These are phyloP conservation scores for Thielaviopsis ethacetica DNA, from an alignment of 2,329 filamentous ascomycete genomes.

Conservation along the genomic window DNA sequence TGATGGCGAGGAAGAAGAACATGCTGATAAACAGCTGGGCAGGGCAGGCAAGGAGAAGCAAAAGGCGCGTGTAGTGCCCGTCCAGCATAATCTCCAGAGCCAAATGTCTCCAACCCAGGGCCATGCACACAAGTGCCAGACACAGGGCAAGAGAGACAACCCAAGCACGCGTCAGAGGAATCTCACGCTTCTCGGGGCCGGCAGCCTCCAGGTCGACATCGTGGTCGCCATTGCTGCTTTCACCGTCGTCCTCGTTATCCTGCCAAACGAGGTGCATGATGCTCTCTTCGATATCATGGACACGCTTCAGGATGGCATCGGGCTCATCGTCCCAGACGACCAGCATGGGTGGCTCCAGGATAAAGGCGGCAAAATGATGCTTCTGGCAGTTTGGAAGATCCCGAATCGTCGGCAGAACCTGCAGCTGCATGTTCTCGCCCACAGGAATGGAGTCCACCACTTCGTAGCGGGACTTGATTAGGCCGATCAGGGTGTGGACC, in stretches of 20 bases:
- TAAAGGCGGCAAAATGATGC: slow-evolving; percentile 50
- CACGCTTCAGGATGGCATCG: slow-evolving; percentile 35
- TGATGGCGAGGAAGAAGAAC: slow-evolving; percentile 29
- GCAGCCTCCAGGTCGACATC: slow-evolving; percentile 30
- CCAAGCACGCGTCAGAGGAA: slow-evolving; percentile 37
- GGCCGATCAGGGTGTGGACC: slow-evolving; percentile 40
- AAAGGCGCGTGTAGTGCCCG: slow-evolving; percentile 33
- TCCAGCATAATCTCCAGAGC: slow-evolving; percentile 39
- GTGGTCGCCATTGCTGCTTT: slow-evolving; percentile 18
- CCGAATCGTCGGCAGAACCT: slow-evolving; percentile 41
- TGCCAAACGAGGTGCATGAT: slow-evolving; percentile 44
- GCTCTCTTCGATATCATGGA: slow-evolving; percentile 32
- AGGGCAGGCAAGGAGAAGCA: slow-evolving; percentile 33
- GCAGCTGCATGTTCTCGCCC: slow-evolving; percentile 38
- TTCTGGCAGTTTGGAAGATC: slow-evolving; percentile 43
- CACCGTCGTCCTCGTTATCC: slow-evolving; percentile 24
- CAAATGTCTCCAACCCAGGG: slow-evolving; percentile 37
- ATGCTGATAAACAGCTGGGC: slow-evolving; percentile 42
- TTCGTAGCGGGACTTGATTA: slow-evolving; percentile 24
- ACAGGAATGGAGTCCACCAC: slow-evolving; percentile 38
- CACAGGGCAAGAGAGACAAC: slow-evolving; percentile 35
- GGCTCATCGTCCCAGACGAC: slow-evolving; percentile 49
- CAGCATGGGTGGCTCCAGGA: slow-evolving; percentile 39
- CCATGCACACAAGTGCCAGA: slow-evolving; percentile 36
- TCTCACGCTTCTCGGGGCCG: slow-evolving; percentile 27